A percentile compares a stretch with the other conserved stretches of the same genome.
phyloP scores from a whole-genome alignment of 1,284 basidiomycete genomes.

The Apiotrichum mycotoxinovorans region DNA sequence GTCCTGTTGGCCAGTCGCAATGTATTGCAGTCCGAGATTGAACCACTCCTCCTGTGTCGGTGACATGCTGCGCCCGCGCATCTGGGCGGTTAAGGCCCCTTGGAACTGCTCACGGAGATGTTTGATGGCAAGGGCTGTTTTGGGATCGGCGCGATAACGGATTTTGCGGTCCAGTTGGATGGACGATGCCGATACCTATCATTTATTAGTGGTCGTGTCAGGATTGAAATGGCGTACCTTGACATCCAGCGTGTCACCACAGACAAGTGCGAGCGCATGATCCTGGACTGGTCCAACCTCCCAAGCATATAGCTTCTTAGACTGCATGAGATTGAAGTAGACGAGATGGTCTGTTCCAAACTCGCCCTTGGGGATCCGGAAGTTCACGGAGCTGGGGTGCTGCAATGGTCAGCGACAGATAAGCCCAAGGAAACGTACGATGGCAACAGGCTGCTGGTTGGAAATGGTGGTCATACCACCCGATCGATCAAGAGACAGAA shows the following conservation, averaged over 20 bases:
- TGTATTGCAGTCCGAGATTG: conserved; percentile 59
- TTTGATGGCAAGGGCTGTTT: conserved; percentile 76
- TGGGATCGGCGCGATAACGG: conserved; percentile 67
- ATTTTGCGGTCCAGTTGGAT: conserved; percentile 83
- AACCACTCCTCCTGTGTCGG: conserved; percentile 66
- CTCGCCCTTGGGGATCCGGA: conserved; percentile 62
- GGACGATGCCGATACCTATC: conserved; percentile 66
- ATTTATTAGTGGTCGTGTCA: not conserved
- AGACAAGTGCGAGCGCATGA: conserved; percentile 74
- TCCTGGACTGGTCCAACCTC: conserved; percentile 90
- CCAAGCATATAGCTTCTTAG: conserved; percentile 77
- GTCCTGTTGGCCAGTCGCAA: conserved; percentile 42
- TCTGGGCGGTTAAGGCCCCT: conserved; percentile 58
- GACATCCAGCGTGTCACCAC: conserved; percentile 81
- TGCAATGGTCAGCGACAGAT: conserved; percentile 49
- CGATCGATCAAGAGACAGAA: conserved; percentile 65
- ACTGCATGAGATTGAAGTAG: conserved; percentile 80
- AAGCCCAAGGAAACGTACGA: conserved; percentile 28
- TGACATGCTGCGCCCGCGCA: conserved; percentile 60
- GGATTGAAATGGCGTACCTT: conserved; percentile 57
- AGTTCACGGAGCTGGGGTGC: conserved; percentile 92
- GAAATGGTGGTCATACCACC: conserved; percentile 72
- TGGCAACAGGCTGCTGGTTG: conserved; percentile 71
- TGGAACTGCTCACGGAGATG: conserved; percentile 66
- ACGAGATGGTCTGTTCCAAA: conserved; percentile 71